These are phyloP conservation scores for Warburgia ugandensis DNA, from an alignment of 164 flowering plant species.

Conservation along the genomic window DNA sequence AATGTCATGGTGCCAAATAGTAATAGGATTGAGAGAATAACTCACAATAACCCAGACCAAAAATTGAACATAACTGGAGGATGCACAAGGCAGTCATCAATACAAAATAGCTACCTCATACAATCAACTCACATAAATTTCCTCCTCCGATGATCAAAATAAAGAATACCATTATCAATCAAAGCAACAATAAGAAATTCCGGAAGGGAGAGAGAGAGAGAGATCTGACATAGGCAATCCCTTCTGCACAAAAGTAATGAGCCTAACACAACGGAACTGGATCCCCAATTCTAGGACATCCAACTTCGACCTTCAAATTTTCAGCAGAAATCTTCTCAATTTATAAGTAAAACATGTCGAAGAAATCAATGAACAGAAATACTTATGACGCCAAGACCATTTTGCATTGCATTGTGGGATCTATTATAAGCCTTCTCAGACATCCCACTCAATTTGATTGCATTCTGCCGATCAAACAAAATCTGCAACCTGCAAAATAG, in stretches of 20 bases:
- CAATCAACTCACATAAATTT: too few species aligned
- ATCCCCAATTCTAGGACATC: slow-evolving; percentile 85
- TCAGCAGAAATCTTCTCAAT: too few species aligned
- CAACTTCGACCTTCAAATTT: slow-evolving; percentile 62
- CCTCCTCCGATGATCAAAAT: too few species aligned
- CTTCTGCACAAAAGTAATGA: slow-evolving; percentile 66
- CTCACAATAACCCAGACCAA: too few species aligned
- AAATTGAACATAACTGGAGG: too few species aligned
- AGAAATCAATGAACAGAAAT: too few species aligned
- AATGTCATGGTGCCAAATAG: too few species aligned
- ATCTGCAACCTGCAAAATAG: slow-evolving; percentile 40
- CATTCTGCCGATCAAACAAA: slow-evolving; percentile 57
- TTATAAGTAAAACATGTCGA: not conserved
- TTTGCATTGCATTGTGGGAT: slow-evolving; percentile 77
- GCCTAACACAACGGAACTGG: slow-evolving; percentile 87
- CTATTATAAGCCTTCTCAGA: slow-evolving; percentile 87
- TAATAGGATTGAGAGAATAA: too few species aligned
- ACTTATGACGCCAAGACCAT: slow-evolving; percentile 70
- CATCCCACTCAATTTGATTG: slow-evolving; percentile 82
- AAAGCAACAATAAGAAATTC: not conserved
- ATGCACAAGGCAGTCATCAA: too few species aligned
- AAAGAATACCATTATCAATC: too few species aligned
- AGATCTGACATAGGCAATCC: slow-evolving; percentile 66
- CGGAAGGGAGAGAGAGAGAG: not conserved
- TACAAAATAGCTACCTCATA: too few species aligned